Conservation (phyloP, 2,329 filamentous ascomycete species). For the Cladophialophora bantiana region DNA sequence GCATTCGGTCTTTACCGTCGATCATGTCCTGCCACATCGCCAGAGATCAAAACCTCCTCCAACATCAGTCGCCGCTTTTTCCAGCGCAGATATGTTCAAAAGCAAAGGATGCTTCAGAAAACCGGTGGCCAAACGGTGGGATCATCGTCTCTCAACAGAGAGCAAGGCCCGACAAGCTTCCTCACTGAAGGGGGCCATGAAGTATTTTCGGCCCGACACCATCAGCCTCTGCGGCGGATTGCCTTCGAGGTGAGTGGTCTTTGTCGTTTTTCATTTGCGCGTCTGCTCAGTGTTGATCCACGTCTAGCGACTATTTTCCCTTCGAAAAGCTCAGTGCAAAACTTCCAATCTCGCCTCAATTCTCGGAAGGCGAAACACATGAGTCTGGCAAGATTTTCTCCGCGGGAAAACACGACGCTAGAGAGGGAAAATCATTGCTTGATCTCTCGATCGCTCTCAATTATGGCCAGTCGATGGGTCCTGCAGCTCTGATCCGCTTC, state of each 20-base stretch:
- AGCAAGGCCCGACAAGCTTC: conserved; percentile 65
- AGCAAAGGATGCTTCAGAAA: conserved; percentile 60
- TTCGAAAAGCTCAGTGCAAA: conserved; percentile 78
- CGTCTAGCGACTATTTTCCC: conserved; percentile 81
- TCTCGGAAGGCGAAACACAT: conserved; percentile 72
- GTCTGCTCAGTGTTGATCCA: conserved; percentile 9
- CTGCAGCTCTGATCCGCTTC: conserved; percentile 86
- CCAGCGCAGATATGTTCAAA: conserved; percentile 35
- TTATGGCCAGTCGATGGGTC: conserved; percentile 86
- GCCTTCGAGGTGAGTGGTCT: conserved; percentile 62
- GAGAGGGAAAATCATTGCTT: conserved; percentile 64
- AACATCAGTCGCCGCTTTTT: conserved; percentile 36
- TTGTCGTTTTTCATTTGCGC: background rate
- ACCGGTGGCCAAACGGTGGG: conserved; percentile 81
- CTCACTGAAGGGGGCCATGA: conserved; percentile 83
- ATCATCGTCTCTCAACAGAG: conserved; percentile 71
- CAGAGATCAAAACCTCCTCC: conserved; percentile 64
- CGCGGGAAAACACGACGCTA: conserved; percentile 84
- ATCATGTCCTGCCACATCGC: conserved; percentile 71
- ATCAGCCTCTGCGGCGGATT: conserved; percentile 93
- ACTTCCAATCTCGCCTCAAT: conserved; percentile 72
- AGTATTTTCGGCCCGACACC: conserved; percentile 76
- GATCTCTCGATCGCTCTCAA: conserved; percentile 91
- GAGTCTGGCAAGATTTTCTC: conserved; percentile 66
- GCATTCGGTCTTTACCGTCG: conserved; percentile 61